A percentile compares a stretch with the other conserved stretches of the same genome.
Conservation (phyloP, 257 asterid species). For the Linderniella brevidens region DNA sequence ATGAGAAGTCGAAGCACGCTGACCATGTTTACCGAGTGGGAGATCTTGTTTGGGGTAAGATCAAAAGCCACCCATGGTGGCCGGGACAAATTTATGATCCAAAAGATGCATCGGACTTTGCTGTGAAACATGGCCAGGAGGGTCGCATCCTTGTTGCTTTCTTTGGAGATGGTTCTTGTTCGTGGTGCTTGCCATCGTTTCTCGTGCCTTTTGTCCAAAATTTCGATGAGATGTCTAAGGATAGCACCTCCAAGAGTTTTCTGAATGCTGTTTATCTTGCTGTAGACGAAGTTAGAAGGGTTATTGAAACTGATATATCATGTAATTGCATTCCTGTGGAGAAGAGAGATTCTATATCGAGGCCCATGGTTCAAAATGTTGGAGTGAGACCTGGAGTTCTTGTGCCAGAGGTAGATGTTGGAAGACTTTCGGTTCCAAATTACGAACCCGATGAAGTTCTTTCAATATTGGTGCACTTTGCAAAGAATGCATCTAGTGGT, state of each 20-base stretch:
- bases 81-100: conserved; percentile 72
- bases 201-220: conserved; percentile 40
- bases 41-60: conserved; percentile 84
- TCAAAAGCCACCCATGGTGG: conserved; percentile 81
- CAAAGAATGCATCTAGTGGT: conserved; percentile 12
- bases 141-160: conserved; percentile 53
- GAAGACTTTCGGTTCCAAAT: conserved; percentile 20
- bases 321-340: conserved; percentile 34
- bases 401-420: conserved; percentile 34
- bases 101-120: conserved; percentile 43
- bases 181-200: conserved; percentile 64
- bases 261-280: conserved; percentile 31
- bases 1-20: conserved; percentile 12
- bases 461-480: conserved; percentile 15
- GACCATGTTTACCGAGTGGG: conserved; percentile 37
- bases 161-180: conserved; percentile 62
- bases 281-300: conserved; percentile 31
- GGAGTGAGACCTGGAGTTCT: conserved; percentile 36
- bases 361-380: conserved; percentile 28
- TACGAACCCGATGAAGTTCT: conserved; percentile 28
- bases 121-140: conserved; percentile 25
- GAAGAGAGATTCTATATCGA: conserved; percentile 17
- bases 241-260: conserved; percentile 21
- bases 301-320: conserved; percentile 25
- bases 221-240: conserved; percentile 24